Conservation (phyloP, 2,329 filamentous ascomycete genomes). For the Aspergillus piperis region DNA sequence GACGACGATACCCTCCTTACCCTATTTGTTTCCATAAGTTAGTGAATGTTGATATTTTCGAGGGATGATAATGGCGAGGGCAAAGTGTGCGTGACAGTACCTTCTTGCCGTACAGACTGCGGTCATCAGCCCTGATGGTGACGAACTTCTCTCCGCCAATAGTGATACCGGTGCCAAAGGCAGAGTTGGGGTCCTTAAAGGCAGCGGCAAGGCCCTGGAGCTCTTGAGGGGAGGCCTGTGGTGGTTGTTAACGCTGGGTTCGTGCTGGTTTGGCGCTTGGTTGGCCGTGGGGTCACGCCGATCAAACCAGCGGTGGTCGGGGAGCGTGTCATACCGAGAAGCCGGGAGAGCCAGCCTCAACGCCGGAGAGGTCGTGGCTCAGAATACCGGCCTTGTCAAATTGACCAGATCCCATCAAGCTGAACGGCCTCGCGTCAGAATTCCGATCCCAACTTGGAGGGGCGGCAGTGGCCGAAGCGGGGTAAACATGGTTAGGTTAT, state of each 20-base stretch:
- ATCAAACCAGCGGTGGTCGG: constrained; percentile 4
- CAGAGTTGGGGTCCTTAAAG: constrained; percentile 53
- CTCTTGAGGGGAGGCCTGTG: constrained; percentile 55
- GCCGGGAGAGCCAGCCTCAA: constrained; percentile 70
- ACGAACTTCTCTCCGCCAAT: constrained; percentile 78
- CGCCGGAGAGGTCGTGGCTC: constrained; percentile 75
- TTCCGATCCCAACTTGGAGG: constrained; percentile 15
- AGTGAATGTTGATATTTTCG: constrained; percentile 6
- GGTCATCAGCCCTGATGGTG: constrained; percentile 71
- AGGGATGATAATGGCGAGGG: neutral
- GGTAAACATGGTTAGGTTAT: constrained; percentile 12
- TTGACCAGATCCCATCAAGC: constrained; percentile 76
- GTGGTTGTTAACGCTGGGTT: constrained; percentile 10
- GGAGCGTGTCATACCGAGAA: constrained; percentile 66
- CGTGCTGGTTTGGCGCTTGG: neutral
- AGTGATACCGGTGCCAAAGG: constrained; percentile 67
- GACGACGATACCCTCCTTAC: constrained; percentile 76
- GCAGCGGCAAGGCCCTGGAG: constrained; percentile 56
- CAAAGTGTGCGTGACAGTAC: constrained; percentile 51
- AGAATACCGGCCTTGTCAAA: constrained; percentile 84
- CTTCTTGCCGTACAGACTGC: constrained; percentile 83
- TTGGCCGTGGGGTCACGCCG: neutral
- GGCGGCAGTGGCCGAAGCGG: constrained; percentile 15
- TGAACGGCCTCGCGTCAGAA: constrained; percentile 42
- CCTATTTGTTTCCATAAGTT: constrained; percentile 50